Evolutionary conservation across 768 basidiomycete genomes (phyloP).

Genomic region (Pleurotus sapidus): DNA sequence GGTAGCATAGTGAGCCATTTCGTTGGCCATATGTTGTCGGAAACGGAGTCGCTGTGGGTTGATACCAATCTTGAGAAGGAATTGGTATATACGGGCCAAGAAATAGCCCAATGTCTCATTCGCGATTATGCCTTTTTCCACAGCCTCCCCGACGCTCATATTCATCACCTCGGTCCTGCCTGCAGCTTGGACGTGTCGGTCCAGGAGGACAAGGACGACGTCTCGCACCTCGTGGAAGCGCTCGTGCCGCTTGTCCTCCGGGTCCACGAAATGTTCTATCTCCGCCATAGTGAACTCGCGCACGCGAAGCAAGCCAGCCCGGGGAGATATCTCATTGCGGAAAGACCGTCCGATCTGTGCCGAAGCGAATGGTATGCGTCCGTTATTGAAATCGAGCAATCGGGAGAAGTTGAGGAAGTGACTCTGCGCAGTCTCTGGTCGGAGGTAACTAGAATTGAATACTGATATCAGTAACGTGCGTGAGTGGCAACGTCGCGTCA

Average conservation of each 20-base stretch:
- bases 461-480: neutral
- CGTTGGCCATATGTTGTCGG: slow-evolving; percentile 98
- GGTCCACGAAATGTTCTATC: slow-evolving; percentile 99
- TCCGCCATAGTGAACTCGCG: slow-evolving; percentile 99
- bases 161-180: slow-evolving; percentile 63
- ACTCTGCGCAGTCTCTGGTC: slow-evolving; percentile 97
- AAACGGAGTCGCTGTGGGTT: slow-evolving; percentile 81
- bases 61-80: slow-evolving; percentile 89
- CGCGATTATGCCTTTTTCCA: slow-evolving; percentile 81
- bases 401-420: slow-evolving; percentile 99
- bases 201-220: slow-evolving; percentile 71
- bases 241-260: slow-evolving; percentile 82
- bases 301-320: slow-evolving; percentile 93
- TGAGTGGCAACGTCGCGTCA: neutral
- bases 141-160: slow-evolving; percentile 87
- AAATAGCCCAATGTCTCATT: slow-evolving; percentile 99
- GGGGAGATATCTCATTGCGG: slow-evolving; percentile 97
- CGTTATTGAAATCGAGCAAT: slow-evolving; percentile 97
- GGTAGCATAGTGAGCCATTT: slow-evolving; percentile 99
- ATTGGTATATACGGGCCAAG: slow-evolving; percentile 86
- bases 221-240: slow-evolving; percentile 82
- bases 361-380: slow-evolving; percentile 93
- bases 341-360: slow-evolving; percentile 96
- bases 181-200: slow-evolving; percentile 77
- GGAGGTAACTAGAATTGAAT: slow-evolving; percentile 67